Conservation (phyloP, 1,284 basidiomycete genomes). For the Agaricales sp. region DNA sequence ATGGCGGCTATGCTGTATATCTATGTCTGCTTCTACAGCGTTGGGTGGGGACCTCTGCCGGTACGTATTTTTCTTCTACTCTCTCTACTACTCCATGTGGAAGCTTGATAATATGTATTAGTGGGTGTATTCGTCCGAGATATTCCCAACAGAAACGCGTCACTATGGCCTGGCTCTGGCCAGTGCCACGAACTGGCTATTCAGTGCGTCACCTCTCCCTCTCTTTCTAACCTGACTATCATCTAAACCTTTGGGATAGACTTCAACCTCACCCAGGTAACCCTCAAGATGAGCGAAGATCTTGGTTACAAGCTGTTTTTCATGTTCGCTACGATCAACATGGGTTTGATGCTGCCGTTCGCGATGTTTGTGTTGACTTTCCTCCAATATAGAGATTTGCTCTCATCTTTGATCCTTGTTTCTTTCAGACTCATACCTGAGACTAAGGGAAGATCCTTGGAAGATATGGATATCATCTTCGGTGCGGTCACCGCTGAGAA, state of each 20-base stretch:
- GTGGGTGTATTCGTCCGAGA: slow-evolving; percentile 73
- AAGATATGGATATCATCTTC: slow-evolving; percentile 5
- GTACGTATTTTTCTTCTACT: slow-evolving; percentile 7
- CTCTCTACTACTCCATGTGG: slow-evolving; percentile 16
- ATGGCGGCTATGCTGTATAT: slow-evolving; percentile 74
- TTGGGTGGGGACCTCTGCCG: slow-evolving; percentile 44
- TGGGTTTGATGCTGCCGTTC: slow-evolving; percentile 28
- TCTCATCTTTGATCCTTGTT: not conserved
- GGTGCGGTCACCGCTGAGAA: slow-evolving; percentile 2
- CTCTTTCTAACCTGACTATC: not conserved
- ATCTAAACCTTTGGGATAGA: slow-evolving; percentile 25
- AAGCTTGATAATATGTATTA: slow-evolving; percentile 27
- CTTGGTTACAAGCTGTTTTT: slow-evolving; percentile 62
- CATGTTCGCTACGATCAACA: slow-evolving; percentile 58
- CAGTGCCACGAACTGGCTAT: slow-evolving; percentile 70
- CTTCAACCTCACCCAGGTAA: slow-evolving; percentile 63
- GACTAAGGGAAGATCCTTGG: slow-evolving; percentile 3
- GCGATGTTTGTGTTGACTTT: slow-evolving; percentile 15
- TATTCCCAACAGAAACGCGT: slow-evolving; percentile 75
- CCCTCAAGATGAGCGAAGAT: slow-evolving; percentile 50
- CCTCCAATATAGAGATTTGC: slow-evolving; percentile 31
- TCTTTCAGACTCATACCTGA: not conserved
- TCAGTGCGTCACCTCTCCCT: slow-evolving; percentile 38
- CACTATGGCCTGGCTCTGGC: slow-evolving; percentile 69
- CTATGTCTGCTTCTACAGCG: slow-evolving; percentile 67